phyloP scores from a whole-genome alignment of 1,139 yeast species.

The Cylindricascospora bacillispora region DNA sequence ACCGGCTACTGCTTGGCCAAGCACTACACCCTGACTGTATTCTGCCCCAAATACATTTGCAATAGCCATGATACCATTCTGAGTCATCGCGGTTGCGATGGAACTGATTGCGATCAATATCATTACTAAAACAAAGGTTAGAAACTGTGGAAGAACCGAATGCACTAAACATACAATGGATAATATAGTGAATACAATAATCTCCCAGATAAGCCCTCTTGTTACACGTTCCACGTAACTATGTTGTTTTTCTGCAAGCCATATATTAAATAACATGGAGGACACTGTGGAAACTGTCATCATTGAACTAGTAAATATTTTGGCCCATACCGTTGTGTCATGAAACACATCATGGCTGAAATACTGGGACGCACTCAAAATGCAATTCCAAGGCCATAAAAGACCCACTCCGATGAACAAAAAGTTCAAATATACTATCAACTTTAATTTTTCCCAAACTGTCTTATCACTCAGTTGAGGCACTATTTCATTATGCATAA shows the following conservation, averaged over 20 bases:
- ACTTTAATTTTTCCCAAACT: slow-evolving; percentile 9
- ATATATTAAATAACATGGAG: slow-evolving; percentile 46
- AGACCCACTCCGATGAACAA: slow-evolving; percentile 60
- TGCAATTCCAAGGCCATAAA: slow-evolving; percentile 96
- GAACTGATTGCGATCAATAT: slow-evolving; percentile 46
- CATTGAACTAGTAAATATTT: slow-evolving; percentile 67
- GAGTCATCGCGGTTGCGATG: slow-evolving; percentile 60
- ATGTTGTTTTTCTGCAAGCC: slow-evolving; percentile 61
- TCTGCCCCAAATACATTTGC: slow-evolving; percentile 64
- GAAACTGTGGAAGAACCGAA: slow-evolving; percentile 28
- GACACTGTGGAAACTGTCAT: slow-evolving; percentile 79
- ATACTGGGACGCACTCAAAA: slow-evolving; percentile 75
- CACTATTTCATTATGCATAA: no score
- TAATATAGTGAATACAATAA: slow-evolving; percentile 37
- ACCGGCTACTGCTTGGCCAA: slow-evolving; percentile 91
- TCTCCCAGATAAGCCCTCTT: slow-evolving; percentile 46
- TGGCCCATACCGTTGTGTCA: slow-evolving; percentile 39
- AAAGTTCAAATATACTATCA: slow-evolving; percentile 47
- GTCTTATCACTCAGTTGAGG: slow-evolving; percentile 3
- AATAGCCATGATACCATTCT: slow-evolving; percentile 83
- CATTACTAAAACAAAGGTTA: slow-evolving; percentile 47
- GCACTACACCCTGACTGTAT: slow-evolving; percentile 80
- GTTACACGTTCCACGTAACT: slow-evolving; percentile 49
- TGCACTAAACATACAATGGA: slow-evolving; percentile 27
- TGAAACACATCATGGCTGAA: slow-evolving; percentile 51